A percentile compares a stretch with the other conserved stretches of the same genome.
Conservation (phyloP, 2,329 filamentous ascomycete species). For the Epichloe scottii region DNA sequence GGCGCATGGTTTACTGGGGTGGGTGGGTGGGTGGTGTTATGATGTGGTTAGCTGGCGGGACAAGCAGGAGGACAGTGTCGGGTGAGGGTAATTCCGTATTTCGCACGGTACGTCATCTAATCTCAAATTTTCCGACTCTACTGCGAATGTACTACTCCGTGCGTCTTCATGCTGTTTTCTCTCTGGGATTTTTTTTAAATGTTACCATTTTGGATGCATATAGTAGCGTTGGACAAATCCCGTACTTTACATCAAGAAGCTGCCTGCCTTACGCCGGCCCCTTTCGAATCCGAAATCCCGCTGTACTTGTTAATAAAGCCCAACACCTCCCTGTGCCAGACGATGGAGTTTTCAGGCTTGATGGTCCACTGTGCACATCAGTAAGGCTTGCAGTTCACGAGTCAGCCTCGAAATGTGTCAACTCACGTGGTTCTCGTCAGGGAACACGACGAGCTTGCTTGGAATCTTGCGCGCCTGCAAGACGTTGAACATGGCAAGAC, state of each 20-base stretch:
- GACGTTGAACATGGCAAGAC: constrained; percentile 74
- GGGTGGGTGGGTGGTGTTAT: too few relatives aligned
- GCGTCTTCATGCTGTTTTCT: too few relatives aligned
- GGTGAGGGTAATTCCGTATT: not conserved
- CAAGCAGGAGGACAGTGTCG: not conserved
- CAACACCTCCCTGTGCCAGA: constrained; percentile 82
- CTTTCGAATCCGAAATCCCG: constrained; percentile 23
- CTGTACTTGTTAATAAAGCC: constrained; percentile 60
- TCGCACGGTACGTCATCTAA: not conserved
- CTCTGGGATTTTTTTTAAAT: too few relatives aligned
- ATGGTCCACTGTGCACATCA: constrained; percentile 53
- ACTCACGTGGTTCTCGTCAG: constrained; percentile 52
- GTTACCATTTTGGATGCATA: too few relatives aligned
- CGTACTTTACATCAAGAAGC: not conserved
- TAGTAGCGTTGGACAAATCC: not conserved
- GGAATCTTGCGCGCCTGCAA: constrained; percentile 64
- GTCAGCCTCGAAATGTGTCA: not conserved
- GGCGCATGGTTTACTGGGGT: constrained; percentile 16
- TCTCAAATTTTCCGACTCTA: not conserved
- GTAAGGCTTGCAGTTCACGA: not conserved
- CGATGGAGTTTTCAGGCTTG: constrained; percentile 79
- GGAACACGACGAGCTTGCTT: constrained; percentile 69
- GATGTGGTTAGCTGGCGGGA: too few relatives aligned
- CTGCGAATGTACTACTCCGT: too few relatives aligned
- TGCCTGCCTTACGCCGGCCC: not conserved